These are phyloP conservation scores for Xerocomellus amylosporus DNA, from an alignment of 768 basidiomycete species.

Conservation along the genomic window DNA sequence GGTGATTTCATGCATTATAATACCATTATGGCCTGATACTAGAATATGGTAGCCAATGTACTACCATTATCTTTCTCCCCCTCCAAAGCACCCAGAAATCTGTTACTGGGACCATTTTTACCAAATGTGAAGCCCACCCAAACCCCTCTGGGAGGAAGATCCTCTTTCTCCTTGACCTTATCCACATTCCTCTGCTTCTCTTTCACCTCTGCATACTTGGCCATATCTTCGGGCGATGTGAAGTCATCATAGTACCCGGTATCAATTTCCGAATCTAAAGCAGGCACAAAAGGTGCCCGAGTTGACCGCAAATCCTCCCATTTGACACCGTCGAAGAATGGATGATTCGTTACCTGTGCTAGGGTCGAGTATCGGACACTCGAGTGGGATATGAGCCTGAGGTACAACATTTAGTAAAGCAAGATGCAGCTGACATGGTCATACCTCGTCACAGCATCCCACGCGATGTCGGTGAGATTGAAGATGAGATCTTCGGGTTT, in stretches of 20 bases:
- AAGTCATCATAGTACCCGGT: conserved; percentile 96
- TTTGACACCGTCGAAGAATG: conserved; percentile 74
- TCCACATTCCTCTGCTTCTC: conserved; percentile 97
- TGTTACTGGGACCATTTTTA: conserved; percentile 70
- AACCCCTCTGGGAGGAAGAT: conserved; percentile 65
- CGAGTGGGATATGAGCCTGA: conserved; percentile 83
- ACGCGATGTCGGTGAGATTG: conserved; percentile 89
- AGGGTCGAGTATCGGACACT: conserved; percentile 76
- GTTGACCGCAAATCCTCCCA: conserved; percentile 80
- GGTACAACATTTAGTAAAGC: background rate
- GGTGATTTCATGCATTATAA: too few species aligned
- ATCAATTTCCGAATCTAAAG: conserved; percentile 90
- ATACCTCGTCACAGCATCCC: conserved; percentile 89
- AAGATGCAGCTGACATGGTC: conserved; percentile 12
- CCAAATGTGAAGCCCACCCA: conserved; percentile 94
- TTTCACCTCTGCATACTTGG: conserved; percentile 96
- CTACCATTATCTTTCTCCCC: conserved; percentile 44
- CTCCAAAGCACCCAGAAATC: conserved; percentile 25
- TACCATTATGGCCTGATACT: background rate
- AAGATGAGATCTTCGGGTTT: conserved; percentile 95
- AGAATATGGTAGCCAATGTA: conserved; percentile 62
- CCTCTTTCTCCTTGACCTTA: conserved; percentile 84
- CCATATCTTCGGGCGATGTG: conserved; percentile 88
- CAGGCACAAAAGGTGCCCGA: conserved; percentile 89
- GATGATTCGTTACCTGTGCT: conserved; percentile 66